A percentile compares a stretch with the other conserved stretches of the same genome.
Evolutionary conservation across 1,284 basidiomycete species (phyloP).

Genomic region (Tylopilus orsonianus): DNA sequence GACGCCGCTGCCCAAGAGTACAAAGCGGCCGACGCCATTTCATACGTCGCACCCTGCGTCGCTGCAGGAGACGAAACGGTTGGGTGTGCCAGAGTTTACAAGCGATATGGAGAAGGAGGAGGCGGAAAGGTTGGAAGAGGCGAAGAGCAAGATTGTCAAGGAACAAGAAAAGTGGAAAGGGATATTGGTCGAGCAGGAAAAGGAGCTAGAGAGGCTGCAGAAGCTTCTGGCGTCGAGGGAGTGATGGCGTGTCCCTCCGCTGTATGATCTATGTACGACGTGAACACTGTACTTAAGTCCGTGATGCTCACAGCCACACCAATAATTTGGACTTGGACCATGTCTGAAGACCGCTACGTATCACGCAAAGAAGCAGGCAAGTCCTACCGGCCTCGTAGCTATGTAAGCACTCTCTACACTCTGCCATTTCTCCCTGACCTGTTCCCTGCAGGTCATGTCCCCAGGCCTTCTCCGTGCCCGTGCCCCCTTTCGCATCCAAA

Average conservation of each 20-base stretch:
- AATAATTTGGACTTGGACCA: neutral
- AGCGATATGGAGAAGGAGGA: slow-evolving; percentile 86
- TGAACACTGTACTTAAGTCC: no score
- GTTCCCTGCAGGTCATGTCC: slow-evolving; percentile 73
- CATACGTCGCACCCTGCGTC: slow-evolving; percentile 63
- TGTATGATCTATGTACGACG: no score
- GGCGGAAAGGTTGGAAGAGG: slow-evolving; percentile 75
- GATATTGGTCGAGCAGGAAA: slow-evolving; percentile 71
- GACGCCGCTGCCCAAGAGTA: slow-evolving; percentile 72
- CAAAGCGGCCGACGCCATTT: slow-evolving; percentile 67
- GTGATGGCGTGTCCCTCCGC: neutral
- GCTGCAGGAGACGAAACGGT: slow-evolving; percentile 59
- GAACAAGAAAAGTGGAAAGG: slow-evolving; percentile 63
- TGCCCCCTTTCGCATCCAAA: slow-evolving; percentile 77
- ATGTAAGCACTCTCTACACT: slow-evolving; percentile 28
- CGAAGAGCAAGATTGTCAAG: slow-evolving; percentile 63
- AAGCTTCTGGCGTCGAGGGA: slow-evolving; percentile 35
- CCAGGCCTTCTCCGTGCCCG: slow-evolving; percentile 85
- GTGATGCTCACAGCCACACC: slow-evolving; percentile 22
- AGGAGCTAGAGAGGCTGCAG: slow-evolving; percentile 63
- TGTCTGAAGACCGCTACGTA: slow-evolving; percentile 37
- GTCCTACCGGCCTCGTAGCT: slow-evolving; percentile 43
- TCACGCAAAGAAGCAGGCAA: slow-evolving; percentile 34
- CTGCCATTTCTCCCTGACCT: no score
- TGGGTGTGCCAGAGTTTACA: slow-evolving; percentile 78